These are phyloP conservation scores for Metarhizium album DNA, from an alignment of 2,329 filamentous ascomycete genomes.

Conservation along the genomic window DNA sequence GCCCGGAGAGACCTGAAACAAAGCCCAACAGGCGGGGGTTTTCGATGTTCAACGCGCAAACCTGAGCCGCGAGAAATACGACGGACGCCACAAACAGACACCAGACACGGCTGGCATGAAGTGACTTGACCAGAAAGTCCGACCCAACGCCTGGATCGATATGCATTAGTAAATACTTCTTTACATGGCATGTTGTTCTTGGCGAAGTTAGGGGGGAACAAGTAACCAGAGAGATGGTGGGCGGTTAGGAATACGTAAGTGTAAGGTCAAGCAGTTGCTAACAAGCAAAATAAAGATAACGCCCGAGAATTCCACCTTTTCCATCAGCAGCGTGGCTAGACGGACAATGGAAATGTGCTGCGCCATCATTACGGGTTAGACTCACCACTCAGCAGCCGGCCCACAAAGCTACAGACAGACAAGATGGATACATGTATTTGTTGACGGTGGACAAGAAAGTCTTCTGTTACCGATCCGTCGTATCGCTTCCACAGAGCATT, in stretches of 20 bases:
- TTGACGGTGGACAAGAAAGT: conserved; percentile 71
- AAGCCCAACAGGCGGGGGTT: conserved; percentile 68
- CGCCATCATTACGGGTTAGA: conserved; percentile 3
- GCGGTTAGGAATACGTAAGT: no score
- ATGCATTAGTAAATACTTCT: not conserved
- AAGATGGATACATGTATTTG: conserved; percentile 89
- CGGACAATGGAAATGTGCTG: not conserved
- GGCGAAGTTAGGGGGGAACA: no score
- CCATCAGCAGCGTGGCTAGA: not conserved
- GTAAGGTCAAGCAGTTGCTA: no score
- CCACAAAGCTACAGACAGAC: conserved; percentile 78
- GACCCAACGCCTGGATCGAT: conserved; percentile 62
- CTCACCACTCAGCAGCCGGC: conserved; percentile 66
- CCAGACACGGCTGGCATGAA: conserved; percentile 79
- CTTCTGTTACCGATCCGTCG: conserved; percentile 59
- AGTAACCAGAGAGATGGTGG: no score
- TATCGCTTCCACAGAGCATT: conserved; percentile 83
- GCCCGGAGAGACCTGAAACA: conserved; percentile 73
- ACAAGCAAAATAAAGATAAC: not conserved
- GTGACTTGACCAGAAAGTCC: conserved; percentile 74
- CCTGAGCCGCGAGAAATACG: conserved; percentile 71
- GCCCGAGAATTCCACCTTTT: not conserved
- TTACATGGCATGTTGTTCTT: not conserved
- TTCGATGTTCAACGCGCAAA: conserved; percentile 62
- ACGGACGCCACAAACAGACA: conserved; percentile 68